Evolutionary conservation across 2,329 filamentous ascomycete genomes (phyloP).

Genomic region (Curvularia spicifera): DNA sequence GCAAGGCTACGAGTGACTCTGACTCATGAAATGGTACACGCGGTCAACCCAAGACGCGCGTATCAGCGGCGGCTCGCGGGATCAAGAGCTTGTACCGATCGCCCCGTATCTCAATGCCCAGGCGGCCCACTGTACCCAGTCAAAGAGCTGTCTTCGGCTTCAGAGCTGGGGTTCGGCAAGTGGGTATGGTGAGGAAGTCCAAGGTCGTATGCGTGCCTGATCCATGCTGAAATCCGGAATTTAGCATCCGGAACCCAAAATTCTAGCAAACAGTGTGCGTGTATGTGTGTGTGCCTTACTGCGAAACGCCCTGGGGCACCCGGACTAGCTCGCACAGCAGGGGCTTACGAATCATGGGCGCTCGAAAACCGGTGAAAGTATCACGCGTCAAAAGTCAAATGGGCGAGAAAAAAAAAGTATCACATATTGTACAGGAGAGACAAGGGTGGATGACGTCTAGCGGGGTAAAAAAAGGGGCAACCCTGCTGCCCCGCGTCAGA

Average conservation of each 20-base stretch:
- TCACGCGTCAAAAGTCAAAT: too few species aligned
- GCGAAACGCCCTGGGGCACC: neutral
- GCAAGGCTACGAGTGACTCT: neutral
- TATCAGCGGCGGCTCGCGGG: neutral
- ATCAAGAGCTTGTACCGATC: neutral
- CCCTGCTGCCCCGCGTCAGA: too few species aligned
- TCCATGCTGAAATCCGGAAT: neutral
- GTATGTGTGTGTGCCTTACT: neutral
- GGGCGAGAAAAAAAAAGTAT: too few species aligned
- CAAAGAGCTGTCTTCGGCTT: neutral
- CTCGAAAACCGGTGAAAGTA: too few species aligned
- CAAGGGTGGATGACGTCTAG: neutral
- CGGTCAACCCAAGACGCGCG: too few species aligned
- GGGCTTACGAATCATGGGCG: too few species aligned
- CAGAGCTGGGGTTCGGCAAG: neutral
- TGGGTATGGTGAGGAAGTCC: neutral
- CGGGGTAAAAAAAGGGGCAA: neutral
- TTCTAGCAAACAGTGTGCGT: too few species aligned
- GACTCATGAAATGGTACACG: neutral
- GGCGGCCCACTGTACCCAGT: neutral
- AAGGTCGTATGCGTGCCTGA: neutral
- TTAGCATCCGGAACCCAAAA: neutral
- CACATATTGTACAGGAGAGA: too few species aligned
- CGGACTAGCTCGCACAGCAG: neutral
- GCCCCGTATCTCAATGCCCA: neutral